Base-by-base conservation (phyloP, 345 rosid genomes). In the Moricandia arvensis region DNA sequence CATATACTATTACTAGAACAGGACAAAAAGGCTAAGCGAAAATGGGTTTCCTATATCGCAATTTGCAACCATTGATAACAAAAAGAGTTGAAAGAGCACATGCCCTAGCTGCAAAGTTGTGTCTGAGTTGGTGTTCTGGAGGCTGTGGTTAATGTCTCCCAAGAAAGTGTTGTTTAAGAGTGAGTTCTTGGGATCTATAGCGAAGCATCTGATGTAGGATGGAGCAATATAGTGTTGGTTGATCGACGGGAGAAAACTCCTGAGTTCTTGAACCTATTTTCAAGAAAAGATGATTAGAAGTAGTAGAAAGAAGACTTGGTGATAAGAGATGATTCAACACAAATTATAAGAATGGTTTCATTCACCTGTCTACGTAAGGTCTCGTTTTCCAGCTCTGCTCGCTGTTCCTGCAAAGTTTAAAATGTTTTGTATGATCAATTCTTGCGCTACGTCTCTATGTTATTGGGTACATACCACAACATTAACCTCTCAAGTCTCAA, bases 81-180 rank as follows among this genome's bases (percentile, higher is more conserved):
- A 43, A 47, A 43, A 8, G 16, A 41, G 67, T 59, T 49, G 18
- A 16, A 35, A 38, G 24, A 73, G 8, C 21, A 49, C 68, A 54
- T 91, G 90, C 98, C 98, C 98, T 63, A 90, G 80, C 62, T 91
- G 90, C 84, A 94, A 75, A 55, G 91, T 85, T 29, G 96, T 94
- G 82, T 94, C 97, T 60, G 98, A 94, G 76, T 90, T 86, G 64
- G 81, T 88, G 26, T 81, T 87, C 33, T 86, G 88, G 47, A 77
- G 61, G 37, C 82, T 75, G 71, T 78, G 79, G 59, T 77, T 74
- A 47, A 66, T 70, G 16, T 82, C 69, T 26, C 80, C 89, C 29
- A 87, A 82, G 79, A 68, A 66, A 37, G 80, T 68, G 63, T 80
- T 75, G 71, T 76, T 83, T 8, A 68, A 13, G 27, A 49, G 55